These are phyloP conservation scores for Zoysia matrella DNA, from an alignment of 202 grass and related monocot genomes.

Conservation along the genomic window DNA sequence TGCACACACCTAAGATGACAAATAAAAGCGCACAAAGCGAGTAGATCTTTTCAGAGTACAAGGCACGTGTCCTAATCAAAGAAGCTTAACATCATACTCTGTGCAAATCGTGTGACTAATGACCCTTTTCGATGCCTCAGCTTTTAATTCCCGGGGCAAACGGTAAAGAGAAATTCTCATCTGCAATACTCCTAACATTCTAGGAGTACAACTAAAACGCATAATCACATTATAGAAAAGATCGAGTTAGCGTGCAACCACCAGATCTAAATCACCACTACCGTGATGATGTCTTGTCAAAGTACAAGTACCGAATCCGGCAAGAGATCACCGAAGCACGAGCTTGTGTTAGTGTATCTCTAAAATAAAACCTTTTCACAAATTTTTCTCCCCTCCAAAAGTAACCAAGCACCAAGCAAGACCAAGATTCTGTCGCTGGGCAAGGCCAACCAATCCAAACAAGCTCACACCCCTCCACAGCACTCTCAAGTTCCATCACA, in stretches of 20 bases:
- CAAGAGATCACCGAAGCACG: constrained; percentile 45
- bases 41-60: no score
- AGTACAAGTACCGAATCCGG: constrained; percentile 45
- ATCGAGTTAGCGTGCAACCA: not conserved
- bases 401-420: not conserved
- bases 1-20: no score
- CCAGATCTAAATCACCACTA: constrained; percentile 35
- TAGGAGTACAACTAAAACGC: not conserved
- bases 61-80: not conserved
- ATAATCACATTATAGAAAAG: constrained; percentile 16
- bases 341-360: not conserved
- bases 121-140: not conserved
- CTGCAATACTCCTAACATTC: constrained; percentile 13
- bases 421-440: constrained; percentile 39
- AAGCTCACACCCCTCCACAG: constrained; percentile 32
- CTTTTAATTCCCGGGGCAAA: not conserved
- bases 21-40: no score
- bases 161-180: not conserved
- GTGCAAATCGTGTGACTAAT: not conserved
- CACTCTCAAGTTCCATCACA: constrained; percentile 51
- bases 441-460: constrained; percentile 20
- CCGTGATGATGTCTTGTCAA: constrained; percentile 51
- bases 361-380: constrained; percentile 15
- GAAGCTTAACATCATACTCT: not conserved
- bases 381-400: constrained; percentile 9